These are phyloP conservation scores for Trichoderma atrobrunneum DNA, from an alignment of 2,329 filamentous ascomycete genomes.

Conservation along the genomic window DNA sequence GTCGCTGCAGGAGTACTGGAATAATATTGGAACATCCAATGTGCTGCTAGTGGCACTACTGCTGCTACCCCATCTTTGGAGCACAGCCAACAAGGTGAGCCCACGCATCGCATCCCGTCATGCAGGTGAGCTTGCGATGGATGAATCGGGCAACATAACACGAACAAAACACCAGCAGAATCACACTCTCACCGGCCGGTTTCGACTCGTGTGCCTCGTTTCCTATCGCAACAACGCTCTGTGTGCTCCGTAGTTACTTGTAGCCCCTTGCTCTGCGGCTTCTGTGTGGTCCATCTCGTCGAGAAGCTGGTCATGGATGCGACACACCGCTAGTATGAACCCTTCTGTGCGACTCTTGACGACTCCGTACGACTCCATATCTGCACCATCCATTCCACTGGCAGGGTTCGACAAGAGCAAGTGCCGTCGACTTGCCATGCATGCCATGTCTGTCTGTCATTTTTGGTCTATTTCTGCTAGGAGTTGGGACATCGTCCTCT, in stretches of 20 bases:
- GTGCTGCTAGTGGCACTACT: background rate
- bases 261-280: background rate
- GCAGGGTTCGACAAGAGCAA: background rate
- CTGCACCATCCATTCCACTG: background rate
- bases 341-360: background rate
- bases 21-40: background rate
- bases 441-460: background rate
- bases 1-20: background rate
- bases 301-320: background rate
- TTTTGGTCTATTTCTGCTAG: background rate
- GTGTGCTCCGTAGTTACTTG: background rate
- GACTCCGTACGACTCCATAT: background rate
- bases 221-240: background rate
- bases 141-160: background rate
- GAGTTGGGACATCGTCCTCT: background rate
- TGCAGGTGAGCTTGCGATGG: slow-evolving; percentile 5
- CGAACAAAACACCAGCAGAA: background rate
- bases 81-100: background rate
- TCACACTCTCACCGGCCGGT: background rate
- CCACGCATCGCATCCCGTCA: background rate
- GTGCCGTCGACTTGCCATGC: background rate
- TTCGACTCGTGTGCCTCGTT: slow-evolving; percentile 2
- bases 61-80: background rate
- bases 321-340: slow-evolving; percentile 15
- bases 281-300: background rate